Conservation (phyloP, 2,329 filamentous ascomycete species). For the Talaromyces sp. region DNA sequence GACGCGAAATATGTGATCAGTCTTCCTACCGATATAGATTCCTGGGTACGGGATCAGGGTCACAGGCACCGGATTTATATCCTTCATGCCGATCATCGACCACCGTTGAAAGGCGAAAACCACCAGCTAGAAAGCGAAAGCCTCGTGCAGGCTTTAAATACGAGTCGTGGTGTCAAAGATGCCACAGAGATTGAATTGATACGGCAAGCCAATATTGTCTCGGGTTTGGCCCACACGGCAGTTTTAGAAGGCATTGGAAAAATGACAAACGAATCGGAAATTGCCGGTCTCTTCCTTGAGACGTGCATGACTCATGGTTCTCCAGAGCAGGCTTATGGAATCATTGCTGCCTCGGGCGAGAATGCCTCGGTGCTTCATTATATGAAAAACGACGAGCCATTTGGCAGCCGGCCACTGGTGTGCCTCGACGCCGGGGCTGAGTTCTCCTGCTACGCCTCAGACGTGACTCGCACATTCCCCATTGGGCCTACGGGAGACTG, state of each 20-base stretch:
- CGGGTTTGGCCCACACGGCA: slow-evolving; percentile 60
- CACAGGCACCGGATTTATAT: slow-evolving; percentile 28
- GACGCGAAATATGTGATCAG: slow-evolving; percentile 56
- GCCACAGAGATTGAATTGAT: slow-evolving; percentile 70
- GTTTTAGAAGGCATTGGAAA: slow-evolving; percentile 57
- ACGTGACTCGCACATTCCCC: slow-evolving; percentile 82
- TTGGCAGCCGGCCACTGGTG: slow-evolving; percentile 69
- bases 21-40: slow-evolving; percentile 46
- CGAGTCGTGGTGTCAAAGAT: slow-evolving; percentile 66
- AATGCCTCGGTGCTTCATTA: slow-evolving; percentile 87
- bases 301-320: slow-evolving; percentile 69
- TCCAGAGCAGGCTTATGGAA: slow-evolving; percentile 79
- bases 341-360: slow-evolving; percentile 75
- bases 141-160: slow-evolving; percentile 55
- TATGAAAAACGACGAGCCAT: slow-evolving; percentile 67
- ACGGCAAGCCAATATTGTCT: slow-evolving; percentile 65
- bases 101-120: slow-evolving; percentile 16
- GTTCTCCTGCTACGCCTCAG: slow-evolving; percentile 66
- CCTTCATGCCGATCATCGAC: slow-evolving; percentile 33
- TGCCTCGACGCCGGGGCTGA: slow-evolving; percentile 80
- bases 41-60: slow-evolving; percentile 26
- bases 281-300: slow-evolving; percentile 75
- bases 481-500: slow-evolving; percentile 55
- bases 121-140: slow-evolving; percentile 22
- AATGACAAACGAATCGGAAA: slow-evolving; percentile 72